Evolutionary conservation across 306 rosid genomes (phyloP).

Genomic region (Sicyos edulis): DNA sequence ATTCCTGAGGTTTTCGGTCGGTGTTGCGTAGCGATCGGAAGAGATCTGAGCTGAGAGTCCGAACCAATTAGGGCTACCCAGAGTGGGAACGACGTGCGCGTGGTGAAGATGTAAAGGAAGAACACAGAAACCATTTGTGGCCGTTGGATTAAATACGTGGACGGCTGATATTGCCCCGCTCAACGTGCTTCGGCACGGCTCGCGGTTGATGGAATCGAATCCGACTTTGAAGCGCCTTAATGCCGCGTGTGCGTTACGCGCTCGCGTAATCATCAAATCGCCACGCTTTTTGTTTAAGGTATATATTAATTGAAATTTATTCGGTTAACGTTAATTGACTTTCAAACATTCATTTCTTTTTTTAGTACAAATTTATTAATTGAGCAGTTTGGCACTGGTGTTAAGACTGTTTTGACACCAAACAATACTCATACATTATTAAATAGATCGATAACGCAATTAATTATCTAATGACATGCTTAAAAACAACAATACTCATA

Average conservation of each 20-base stretch:
- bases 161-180: constrained; percentile 19
- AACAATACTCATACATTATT: no score
- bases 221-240: constrained; percentile 17
- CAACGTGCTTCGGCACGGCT: constrained; percentile 6
- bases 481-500: no score
- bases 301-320: no score
- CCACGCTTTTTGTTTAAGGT: no score
- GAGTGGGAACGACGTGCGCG: constrained; percentile 16
- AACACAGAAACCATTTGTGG: background rate
- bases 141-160: constrained; percentile 11
- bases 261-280: background rate
- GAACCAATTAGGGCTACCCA: constrained; percentile 23
- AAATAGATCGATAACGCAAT: no score
- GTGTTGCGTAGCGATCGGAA: constrained; percentile 8
- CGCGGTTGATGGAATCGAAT: constrained; percentile 13
- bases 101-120: constrained; percentile 13
- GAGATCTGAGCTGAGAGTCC: constrained; percentile 19
- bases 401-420: no score
- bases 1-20: constrained; percentile 11
- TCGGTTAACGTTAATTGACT: no score
- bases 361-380: no score
- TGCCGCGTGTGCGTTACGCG: constrained; percentile 9
- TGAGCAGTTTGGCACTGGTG: no score
- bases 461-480: no score
- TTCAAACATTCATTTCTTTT: no score